Base-by-base conservation (phyloP, 768 basidiomycete species). In the Krasilnikovozyma curviuscula region DNA sequence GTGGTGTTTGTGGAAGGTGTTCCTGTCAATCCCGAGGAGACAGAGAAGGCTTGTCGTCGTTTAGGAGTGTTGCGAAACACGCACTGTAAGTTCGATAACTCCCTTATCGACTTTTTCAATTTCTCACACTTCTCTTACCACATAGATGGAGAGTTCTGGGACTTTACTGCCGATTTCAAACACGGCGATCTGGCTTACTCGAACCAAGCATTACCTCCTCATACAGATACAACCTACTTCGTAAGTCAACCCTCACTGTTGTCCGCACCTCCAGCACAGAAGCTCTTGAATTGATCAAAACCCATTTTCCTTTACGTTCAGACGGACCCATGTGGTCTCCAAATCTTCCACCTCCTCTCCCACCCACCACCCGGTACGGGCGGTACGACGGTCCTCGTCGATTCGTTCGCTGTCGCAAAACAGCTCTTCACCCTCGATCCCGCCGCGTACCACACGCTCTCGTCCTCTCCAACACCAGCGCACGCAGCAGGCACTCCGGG, bases 161-260 rank as follows among this genome's bases (percentile, higher is more conserved):
- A 95, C 59, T 91, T 97, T 59, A 93, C 86, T 0, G 76, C 89
- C 0, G 78, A 91, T 59, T 71, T 89, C 19, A 77, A 79, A 16
- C 85, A 80, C 57, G 86, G 86, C 12, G 91, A 98, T 62, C 81
- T 86, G 7, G 88, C 91, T 0, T 98, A 98, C 67, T 85, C 86
- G 4, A 83, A 78, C 6, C 65, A 91, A 38, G 81, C 79, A 1
- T 74, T 98, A 7, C 77, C 74, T 3, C 86, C 84, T 0, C 91
- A 98, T 61, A 80, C 78, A 1, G 78, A 81, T 53, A 77, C 71
- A 35, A 77, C 77, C 9, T 81, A 80, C 54, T 70, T 84, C 71
- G 81, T 81, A 48, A 55, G 73, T 64, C 14, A 1, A 5, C 40
- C 28, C n/a, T n/a, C n/a, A n/a, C n/a, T n/a, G n/a, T n/a, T n/a